Conservation (phyloP, 208 protist genomes). For the Trypanosomatidae sp. region DNA sequence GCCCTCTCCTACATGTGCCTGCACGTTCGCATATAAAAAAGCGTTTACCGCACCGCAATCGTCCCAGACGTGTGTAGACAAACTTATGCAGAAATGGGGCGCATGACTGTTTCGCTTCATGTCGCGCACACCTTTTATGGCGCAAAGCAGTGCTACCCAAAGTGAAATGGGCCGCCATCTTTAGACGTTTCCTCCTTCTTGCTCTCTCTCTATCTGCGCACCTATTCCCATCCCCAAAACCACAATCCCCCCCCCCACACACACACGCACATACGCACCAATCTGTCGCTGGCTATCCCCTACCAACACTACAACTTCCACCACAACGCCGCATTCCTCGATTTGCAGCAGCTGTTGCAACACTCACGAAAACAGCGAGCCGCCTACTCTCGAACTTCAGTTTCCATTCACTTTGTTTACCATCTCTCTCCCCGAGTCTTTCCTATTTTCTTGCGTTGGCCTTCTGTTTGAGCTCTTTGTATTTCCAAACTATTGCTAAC, state of each 20-base stretch:
- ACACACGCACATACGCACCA: not conserved
- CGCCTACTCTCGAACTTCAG: not conserved
- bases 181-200: not conserved
- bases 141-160: not conserved
- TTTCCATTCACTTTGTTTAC: slow-evolving; percentile 22
- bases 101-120: not conserved
- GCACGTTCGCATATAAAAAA: not conserved
- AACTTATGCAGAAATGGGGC: not conserved
- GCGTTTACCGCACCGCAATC: not conserved
- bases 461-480: slow-evolving; percentile 7
- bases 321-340: not conserved
- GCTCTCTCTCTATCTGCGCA: not conserved
- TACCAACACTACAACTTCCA: not conserved
- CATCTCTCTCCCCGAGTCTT: not conserved
- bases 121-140: not conserved
- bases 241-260: not conserved
- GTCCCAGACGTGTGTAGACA: not conserved
- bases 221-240: not conserved
- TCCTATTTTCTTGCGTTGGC: not conserved
- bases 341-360: not conserved
- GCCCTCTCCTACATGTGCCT: not conserved
- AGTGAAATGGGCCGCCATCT: not conserved
- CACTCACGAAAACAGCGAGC: not conserved
- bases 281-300: not conserved
- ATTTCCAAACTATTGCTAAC: not conserved